Evolutionary conservation across 345 rosid genomes (phyloP), one percentile per base, ranked within the genome.

Genomic region (Physaria fendleri): DNA sequence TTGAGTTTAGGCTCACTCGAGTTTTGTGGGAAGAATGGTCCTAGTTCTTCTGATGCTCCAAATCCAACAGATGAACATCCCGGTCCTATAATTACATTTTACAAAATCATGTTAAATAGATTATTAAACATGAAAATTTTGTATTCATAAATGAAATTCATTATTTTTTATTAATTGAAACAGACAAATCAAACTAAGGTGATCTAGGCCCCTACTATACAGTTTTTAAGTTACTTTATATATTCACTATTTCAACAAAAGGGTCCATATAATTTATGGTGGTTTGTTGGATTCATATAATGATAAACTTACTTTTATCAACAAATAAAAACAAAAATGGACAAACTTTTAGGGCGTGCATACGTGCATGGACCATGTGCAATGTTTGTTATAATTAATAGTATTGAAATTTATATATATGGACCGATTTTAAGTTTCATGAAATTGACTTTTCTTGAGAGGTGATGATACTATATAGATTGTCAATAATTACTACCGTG

Each of bases 31-130:
- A 86, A 84, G 72, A 89, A 89, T 20, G 97, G 97, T 5, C 97
- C 95, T 2, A 86, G 51, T 62, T 89, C 97, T 54, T 82, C 97
- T 41, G 92, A 70, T 62, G 74, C 78, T 64, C 97, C 97, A 60
- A 60, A 84, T 10, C 86, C 97, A 32, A 86, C 60, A 6, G 92
- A 86, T 18, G 90, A 86, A 65, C 97, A 90, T 5, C 95, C 95
- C 0, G 91, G 97, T 38, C 95, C 94, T 88, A 64, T 9, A 64
- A 7, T 56, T 48, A 29, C 33, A 52, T 18, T n/a, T n/a, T n/a
- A n/a, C n/a, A n/a, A n/a, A n/a, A n/a, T n/a, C n/a, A n/a, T n/a
- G n/a, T n/a, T n/a, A n/a, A n/a, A n/a, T n/a, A n/a, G n/a, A n/a
- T n/a, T n/a, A n/a, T n/a, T n/a, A n/a, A n/a, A n/a, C n/a, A n/a